Evolutionary conservation across 2,329 filamentous ascomycete genomes (phyloP).

Genomic region (Calcarisporium arbuscula): DNA sequence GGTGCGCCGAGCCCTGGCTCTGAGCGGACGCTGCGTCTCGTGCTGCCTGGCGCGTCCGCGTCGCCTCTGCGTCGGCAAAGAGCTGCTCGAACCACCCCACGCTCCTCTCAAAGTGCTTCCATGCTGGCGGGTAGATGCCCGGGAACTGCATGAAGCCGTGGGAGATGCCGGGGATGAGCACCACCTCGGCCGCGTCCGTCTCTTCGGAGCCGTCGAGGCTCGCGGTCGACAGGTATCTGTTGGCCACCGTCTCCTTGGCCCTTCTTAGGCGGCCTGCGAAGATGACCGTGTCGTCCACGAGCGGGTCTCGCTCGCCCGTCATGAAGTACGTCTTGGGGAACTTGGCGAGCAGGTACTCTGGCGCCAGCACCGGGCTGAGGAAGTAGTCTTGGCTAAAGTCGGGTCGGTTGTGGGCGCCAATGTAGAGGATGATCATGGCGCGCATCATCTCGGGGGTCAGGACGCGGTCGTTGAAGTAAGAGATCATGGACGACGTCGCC

Average conservation of each 20-base stretch:
- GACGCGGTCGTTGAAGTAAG: constrained; percentile 94
- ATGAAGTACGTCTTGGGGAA: constrained; percentile 94
- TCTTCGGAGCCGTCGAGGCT: constrained; percentile 16
- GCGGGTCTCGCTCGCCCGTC: constrained; percentile 88
- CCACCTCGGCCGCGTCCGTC: constrained; percentile 56
- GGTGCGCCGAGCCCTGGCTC: constrained; percentile 5
- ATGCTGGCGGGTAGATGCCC: constrained; percentile 78
- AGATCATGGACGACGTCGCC: constrained; percentile 94
- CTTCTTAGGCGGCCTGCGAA: constrained; percentile 85
- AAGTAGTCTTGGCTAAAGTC: constrained; percentile 90
- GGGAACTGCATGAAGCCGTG: constrained; percentile 95
- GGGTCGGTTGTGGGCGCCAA: constrained; percentile 86
- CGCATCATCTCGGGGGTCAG: constrained; percentile 98
- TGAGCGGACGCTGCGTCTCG: constrained; percentile 7
- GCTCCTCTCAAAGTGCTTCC: constrained; percentile 77
- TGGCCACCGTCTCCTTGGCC: constrained; percentile 54
- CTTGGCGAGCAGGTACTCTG: constrained; percentile 71
- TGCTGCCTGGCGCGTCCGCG: constrained; percentile 21
- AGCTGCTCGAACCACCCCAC: constrained; percentile 76
- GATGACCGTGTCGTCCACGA: constrained; percentile 95
- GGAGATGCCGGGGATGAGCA: constrained; percentile 78
- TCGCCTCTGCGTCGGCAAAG: constrained; percentile 49
- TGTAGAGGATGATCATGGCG: constrained; percentile 96
- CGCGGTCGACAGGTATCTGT: constrained; percentile 8
- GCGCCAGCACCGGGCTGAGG: constrained; percentile 82